These are phyloP conservation scores for Pseudogymnoascus sp. DNA, from an alignment of 2,329 filamentous ascomycete genomes.

Conservation along the genomic window DNA sequence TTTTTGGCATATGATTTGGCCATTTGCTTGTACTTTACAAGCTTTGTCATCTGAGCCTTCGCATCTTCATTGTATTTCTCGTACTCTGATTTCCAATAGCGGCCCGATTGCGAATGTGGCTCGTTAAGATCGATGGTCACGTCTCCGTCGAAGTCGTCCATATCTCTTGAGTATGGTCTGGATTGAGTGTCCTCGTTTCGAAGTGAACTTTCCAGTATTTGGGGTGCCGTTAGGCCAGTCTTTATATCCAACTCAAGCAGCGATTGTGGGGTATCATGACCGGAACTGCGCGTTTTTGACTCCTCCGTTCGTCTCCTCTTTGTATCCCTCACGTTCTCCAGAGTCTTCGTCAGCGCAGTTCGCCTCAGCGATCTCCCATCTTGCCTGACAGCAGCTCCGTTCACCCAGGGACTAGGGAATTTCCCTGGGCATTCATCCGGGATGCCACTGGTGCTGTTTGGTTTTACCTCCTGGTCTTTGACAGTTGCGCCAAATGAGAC, in stretches of 20 bases:
- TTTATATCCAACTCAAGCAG: conserved; percentile 7
- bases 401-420: conserved; percentile 24
- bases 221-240: conserved; percentile 3
- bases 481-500: conserved; percentile 53
- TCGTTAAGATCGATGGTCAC: conserved; percentile 63
- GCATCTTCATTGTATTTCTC: conserved; percentile 65
- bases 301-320: conserved; percentile 13
- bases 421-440: conserved; percentile 26
- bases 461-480: conserved; percentile 19
- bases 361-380: background rate
- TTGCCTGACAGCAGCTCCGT: background rate
- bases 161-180: conserved; percentile 23
- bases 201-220: background rate
- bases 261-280: background rate
- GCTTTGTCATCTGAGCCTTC: conserved; percentile 64
- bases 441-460: conserved; percentile 19
- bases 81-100: conserved; percentile 74
- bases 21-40: conserved; percentile 71
- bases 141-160: conserved; percentile 43
- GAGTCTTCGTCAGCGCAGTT: conserved; percentile 37
- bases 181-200: conserved; percentile 10
- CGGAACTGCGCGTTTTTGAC: background rate
- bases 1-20: conserved; percentile 71
- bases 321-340: conserved; percentile 36
- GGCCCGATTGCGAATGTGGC: conserved; percentile 65